Evolutionary conservation across 257 asterid genomes (phyloP), one percentile per base, ranked within the genome.

Genomic region (Paulownia fortunei): DNA sequence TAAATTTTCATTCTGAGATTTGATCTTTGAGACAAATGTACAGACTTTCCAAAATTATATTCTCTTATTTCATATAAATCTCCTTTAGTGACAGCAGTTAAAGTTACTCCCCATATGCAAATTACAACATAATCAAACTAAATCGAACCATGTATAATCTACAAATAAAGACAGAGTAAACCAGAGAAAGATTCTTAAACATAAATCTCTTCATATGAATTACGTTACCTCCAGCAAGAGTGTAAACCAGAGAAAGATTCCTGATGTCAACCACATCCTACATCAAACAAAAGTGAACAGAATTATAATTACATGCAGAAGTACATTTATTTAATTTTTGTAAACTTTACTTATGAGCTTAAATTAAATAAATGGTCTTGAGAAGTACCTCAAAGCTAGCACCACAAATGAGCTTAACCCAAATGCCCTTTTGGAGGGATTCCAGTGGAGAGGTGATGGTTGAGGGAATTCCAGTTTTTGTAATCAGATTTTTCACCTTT

Each of bases 371-470:
- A 47, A 72, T 16, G 4, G 15, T 58, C 9, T 41, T 8, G 63
- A 67, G 73, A 39, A 56, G n/a, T 63, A 86, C 97, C 96, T 94
- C 98, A 75, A 94, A 94, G 83, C 98, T 94, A 76, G 98, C 98
- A 76, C 98, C 98, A 65, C 96, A 94, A 34, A 94, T 92, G 84
- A 94, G 92, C 88, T 94, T 94, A 30, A 92, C 97, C 98, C 98
- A 94, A 44, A 92, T 94, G 6, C 98, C 98, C 44, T 70, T 79
- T 55, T 67, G 91, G 37, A 94, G 95, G 54, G 98, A 92, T 67
- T 86, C 84, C 4, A 85, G 68, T 9, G 96, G 98, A 55, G 96
- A 73, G 16, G 93, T 89, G 34, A 79, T 76, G 11, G 55, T 37
- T 52, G 89, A 85, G 82, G 94, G 85, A 82, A 94, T 72, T 36